These are phyloP conservation scores for Candolleomyces efflorescens DNA, from an alignment of 768 basidiomycete genomes.

Conservation along the genomic window DNA sequence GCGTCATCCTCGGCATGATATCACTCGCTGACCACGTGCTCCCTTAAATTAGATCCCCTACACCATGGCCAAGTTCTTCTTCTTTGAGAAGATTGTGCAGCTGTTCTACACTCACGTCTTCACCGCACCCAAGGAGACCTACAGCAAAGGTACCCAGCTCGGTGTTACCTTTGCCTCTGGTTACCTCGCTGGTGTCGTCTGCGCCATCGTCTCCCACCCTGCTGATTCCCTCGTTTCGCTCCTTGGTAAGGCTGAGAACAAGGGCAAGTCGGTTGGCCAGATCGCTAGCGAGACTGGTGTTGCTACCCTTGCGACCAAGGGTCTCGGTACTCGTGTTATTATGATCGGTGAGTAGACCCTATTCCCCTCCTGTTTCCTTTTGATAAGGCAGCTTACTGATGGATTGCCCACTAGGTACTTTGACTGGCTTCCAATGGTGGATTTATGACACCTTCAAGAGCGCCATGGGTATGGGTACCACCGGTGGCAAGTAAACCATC, in stretches of 20 bases:
- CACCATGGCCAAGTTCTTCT: conserved; percentile 99
- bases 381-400: not conserved
- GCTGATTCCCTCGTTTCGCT: conserved; percentile 91
- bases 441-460: conserved; percentile 88
- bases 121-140: conserved; percentile 70
- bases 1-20: not conserved
- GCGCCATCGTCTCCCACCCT: conserved; percentile 94
- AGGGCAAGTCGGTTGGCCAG: conserved; percentile 69
- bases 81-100: conserved; percentile 86
- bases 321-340: conserved; percentile 81
- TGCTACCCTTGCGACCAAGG: conserved; percentile 68
- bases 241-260: conserved; percentile 87
- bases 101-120: conserved; percentile 89
- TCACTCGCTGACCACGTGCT: not conserved
- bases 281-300: conserved; percentile 72
- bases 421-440: conserved; percentile 89
- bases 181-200: conserved; percentile 93
- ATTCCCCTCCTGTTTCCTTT: conserved; percentile 8
- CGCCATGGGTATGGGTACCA: conserved; percentile 81
- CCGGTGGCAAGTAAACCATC: conserved; percentile 76
- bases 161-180: conserved; percentile 87
- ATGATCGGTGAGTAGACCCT: conserved; percentile 64
- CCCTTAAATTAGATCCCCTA: conserved; percentile 71
- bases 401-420: conserved; percentile 30
- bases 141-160: conserved; percentile 81